Conservation (phyloP, 2,329 filamentous ascomycete genomes). For the Erysiphe neolycopersici region DNA sequence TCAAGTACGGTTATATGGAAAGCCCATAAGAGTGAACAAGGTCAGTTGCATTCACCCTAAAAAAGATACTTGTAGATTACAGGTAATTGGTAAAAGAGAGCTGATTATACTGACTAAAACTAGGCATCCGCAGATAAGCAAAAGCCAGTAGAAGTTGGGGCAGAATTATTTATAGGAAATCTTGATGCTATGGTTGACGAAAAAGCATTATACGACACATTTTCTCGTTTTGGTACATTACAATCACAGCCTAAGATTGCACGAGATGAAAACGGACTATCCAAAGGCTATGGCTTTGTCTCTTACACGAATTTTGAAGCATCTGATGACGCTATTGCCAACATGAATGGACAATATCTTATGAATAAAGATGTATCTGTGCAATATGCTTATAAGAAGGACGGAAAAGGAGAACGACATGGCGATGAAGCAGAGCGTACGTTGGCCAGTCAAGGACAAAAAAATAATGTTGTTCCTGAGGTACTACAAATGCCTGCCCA, state of each 20-base stretch:
- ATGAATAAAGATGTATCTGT: conserved; percentile 93
- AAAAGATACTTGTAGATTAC: neutral
- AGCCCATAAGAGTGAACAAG: conserved; percentile 93
- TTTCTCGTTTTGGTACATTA: conserved; percentile 71
- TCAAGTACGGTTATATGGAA: conserved; percentile 74
- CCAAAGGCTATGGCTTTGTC: conserved; percentile 91
- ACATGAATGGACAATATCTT: conserved; percentile 89
- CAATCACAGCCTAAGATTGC: conserved; percentile 73
- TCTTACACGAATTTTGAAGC: conserved; percentile 84
- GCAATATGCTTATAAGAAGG: conserved; percentile 98
- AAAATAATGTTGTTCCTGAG: conserved; percentile 72
- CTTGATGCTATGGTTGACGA: conserved; percentile 86
- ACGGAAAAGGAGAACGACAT: conserved; percentile 88
- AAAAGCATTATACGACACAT: conserved; percentile 85
- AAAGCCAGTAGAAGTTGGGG: conserved; percentile 75
- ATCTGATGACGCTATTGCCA: conserved; percentile 69
- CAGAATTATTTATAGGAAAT: conserved; percentile 91
- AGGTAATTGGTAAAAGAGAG: neutral
- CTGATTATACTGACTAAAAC: neutral
- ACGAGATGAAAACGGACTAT: conserved; percentile 63
- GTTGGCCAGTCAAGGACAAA: conserved; percentile 75
- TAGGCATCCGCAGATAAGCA: conserved; percentile 68
- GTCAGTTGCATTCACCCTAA: conserved; percentile 16
- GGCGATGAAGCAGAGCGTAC: conserved; percentile 83
- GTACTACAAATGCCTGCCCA: conserved; percentile 15